Evolutionary conservation across 2,329 filamentous ascomycete species (phyloP).

Genomic region (Xylariales sp.): DNA sequence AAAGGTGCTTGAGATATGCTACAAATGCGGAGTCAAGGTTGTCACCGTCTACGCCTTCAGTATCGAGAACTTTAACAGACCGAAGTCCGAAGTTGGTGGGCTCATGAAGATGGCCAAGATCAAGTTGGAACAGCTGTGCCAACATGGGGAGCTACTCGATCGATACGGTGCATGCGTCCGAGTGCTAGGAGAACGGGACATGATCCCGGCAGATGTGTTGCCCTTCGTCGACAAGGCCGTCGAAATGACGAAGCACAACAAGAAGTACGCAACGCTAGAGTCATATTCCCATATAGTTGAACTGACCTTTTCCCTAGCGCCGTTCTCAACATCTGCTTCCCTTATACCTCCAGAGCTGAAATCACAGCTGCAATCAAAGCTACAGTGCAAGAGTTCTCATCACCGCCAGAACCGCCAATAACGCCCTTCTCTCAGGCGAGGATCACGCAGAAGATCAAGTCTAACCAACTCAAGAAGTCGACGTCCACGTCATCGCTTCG

Average conservation of each 20-base stretch:
- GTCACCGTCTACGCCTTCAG: slow-evolving; percentile 98
- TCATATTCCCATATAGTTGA: background rate
- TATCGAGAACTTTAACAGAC: slow-evolving; percentile 98
- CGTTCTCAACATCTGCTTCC: slow-evolving; percentile 89
- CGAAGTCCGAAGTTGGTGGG: slow-evolving; percentile 92
- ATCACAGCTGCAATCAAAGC: slow-evolving; percentile 85
- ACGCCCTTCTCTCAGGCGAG: slow-evolving; percentile 82
- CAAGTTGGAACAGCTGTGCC: slow-evolving; percentile 84
- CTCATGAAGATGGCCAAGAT: slow-evolving; percentile 97
- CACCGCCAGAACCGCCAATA: slow-evolving; percentile 59
- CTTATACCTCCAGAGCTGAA: slow-evolving; percentile 92
- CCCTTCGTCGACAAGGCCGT: slow-evolving; percentile 84
- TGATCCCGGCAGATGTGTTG: slow-evolving; percentile 83
- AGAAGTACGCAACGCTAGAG: slow-evolving; percentile 49
- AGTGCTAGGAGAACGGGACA: slow-evolving; percentile 76
- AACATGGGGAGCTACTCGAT: slow-evolving; percentile 90
- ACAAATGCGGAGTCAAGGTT: slow-evolving; percentile 93
- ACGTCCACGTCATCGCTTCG: slow-evolving; percentile 46
- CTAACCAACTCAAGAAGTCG: slow-evolving; percentile 51
- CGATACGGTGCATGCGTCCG: slow-evolving; percentile 85
- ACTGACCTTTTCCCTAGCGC: slow-evolving; percentile 32
- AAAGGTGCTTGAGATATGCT: slow-evolving; percentile 95
- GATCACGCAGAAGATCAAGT: slow-evolving; percentile 80
- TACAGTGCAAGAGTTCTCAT: slow-evolving; percentile 82
- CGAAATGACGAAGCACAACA: slow-evolving; percentile 82